These are phyloP conservation scores for Westerdykella sp. DNA, from an alignment of 2,329 filamentous ascomycete genomes.

Conservation along the genomic window DNA sequence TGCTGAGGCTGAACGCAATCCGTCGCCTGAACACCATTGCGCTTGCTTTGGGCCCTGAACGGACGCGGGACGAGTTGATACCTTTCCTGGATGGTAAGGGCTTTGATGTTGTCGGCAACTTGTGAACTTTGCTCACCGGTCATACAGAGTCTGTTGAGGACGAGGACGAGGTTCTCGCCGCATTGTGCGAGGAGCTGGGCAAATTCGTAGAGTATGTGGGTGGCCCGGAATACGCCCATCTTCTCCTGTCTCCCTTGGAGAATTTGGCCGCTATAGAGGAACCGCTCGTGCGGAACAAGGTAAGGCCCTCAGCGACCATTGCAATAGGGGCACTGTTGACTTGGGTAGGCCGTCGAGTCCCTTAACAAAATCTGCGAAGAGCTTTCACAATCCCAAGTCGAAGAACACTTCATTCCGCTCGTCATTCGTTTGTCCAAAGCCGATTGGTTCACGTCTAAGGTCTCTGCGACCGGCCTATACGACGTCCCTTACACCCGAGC, in stretches of 20 bases:
- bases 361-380: constrained; percentile 98
- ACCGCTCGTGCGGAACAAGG: constrained; percentile 96
- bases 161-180: constrained; percentile 96
- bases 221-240: constrained; percentile 86
- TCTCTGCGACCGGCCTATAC: constrained; percentile 94
- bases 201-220: constrained; percentile 97
- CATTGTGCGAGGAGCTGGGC: constrained; percentile 92
- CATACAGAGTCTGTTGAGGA: constrained; percentile 90
- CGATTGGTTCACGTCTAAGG: constrained; percentile 99
- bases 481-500: constrained; percentile 91
- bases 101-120: constrained; percentile 3
- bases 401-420: constrained; percentile 95
- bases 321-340: not conserved
- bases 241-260: constrained; percentile 93
- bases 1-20: constrained; percentile 96
- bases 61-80: constrained; percentile 96
- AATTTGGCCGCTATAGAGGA: constrained; percentile 98
- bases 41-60: constrained; percentile 87
- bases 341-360: constrained; percentile 82
- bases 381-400: constrained; percentile 84
- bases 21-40: constrained; percentile 97
- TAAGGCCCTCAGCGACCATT: constrained; percentile 35
- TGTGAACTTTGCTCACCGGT: constrained; percentile 21
- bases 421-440: constrained; percentile 95
- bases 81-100: constrained; percentile 91